phyloP scores from a whole-genome alignment of 2,329 filamentous ascomycete species.

The Fusarium sambucinum region DNA sequence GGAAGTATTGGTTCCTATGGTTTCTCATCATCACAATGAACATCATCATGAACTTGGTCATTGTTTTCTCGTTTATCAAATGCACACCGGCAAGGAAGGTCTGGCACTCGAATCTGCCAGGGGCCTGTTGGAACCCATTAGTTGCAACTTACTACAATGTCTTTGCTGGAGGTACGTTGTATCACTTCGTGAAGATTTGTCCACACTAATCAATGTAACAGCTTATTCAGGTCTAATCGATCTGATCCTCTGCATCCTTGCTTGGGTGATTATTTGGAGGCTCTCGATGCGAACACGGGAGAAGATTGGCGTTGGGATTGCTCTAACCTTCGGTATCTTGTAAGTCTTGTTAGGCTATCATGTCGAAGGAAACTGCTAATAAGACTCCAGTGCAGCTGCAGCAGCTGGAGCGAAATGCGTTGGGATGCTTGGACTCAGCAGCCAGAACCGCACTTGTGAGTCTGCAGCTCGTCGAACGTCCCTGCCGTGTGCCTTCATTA shows the following conservation, averaged over 20 bases:
- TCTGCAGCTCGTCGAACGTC: neutral
- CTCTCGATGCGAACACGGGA: conserved; percentile 5
- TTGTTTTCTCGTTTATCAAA: conserved; percentile 1
- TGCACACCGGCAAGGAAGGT: neutral
- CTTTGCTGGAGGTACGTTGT: neutral
- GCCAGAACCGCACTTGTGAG: conserved; percentile 7
- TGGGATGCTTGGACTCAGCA: neutral
- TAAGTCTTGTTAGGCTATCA: rapidly evolving
- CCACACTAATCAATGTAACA: rapidly evolving
- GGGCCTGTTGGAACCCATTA: neutral
- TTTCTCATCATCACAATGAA: conserved; percentile 1
- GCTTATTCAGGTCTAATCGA: neutral
- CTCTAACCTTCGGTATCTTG: conserved; percentile 14
- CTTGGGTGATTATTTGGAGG: conserved; percentile 13
- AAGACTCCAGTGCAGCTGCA: neutral
- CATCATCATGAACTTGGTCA: neutral
- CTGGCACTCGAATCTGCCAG: neutral
- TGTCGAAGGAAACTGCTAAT: rapidly evolving
- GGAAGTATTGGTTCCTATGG: conserved; percentile 10
- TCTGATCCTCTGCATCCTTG: neutral
- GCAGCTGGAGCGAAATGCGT: neutral
- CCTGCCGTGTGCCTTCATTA: rapidly evolving
- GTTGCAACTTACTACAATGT: conserved; percentile 18
- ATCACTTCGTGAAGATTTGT: rapidly evolving
- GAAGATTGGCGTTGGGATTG: conserved; percentile 10